These are phyloP conservation scores for Lipomyces yamanashiensis DNA, from an alignment of 805 yeast genomes.

Conservation along the genomic window DNA sequence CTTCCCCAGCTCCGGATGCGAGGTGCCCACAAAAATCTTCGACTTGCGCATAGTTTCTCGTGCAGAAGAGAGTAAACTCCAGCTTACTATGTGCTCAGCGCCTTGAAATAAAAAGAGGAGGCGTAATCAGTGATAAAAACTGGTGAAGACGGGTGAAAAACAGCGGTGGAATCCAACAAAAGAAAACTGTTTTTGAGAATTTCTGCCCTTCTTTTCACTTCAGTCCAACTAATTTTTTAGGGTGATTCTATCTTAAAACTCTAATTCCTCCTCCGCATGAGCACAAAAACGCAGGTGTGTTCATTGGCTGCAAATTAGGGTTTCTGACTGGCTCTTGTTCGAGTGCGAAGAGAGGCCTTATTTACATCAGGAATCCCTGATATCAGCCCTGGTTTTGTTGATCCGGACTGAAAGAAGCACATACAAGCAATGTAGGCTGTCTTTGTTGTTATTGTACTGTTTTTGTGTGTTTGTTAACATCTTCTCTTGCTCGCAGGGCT, in stretches of 20 bases:
- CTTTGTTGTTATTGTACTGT: too few relatives aligned
- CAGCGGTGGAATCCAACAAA: background rate
- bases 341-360: too few relatives aligned
- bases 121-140: background rate
- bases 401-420: too few relatives aligned
- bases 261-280: background rate
- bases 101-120: background rate
- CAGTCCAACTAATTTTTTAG: too few relatives aligned
- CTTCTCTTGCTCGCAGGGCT: background rate
- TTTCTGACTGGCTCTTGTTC: too few relatives aligned
- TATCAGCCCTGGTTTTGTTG: too few relatives aligned
- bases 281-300: background rate
- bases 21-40: slow-evolving; percentile 93
- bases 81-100: background rate
- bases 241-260: background rate
- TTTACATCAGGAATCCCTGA: too few relatives aligned
- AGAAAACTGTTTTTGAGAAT: too few relatives aligned
- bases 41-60: slow-evolving; percentile 82
- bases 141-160: background rate
- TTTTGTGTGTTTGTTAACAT: background rate
- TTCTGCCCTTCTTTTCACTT: too few relatives aligned
- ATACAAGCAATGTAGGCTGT: too few relatives aligned
- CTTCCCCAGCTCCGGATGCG: slow-evolving; percentile 93
- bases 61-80: background rate
- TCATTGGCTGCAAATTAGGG: too few relatives aligned